These are phyloP conservation scores for Leishmania guyanensis DNA, from an alignment of 208 protist species.

Conservation along the genomic window DNA sequence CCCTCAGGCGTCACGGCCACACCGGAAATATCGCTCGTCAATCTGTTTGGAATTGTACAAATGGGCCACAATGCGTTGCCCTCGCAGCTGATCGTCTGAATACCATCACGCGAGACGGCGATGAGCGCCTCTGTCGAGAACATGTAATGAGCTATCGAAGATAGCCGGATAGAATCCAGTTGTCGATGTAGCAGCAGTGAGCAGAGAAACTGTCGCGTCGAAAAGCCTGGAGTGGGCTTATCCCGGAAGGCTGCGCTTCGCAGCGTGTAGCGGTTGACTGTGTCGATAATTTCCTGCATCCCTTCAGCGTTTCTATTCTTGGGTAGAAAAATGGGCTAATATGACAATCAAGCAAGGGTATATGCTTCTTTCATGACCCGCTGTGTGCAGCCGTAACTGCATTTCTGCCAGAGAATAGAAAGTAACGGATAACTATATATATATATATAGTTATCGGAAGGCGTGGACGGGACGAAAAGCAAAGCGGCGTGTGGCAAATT, in stretches of 20 bases:
- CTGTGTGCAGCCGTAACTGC: neutral
- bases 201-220: conserved; percentile 55
- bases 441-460: neutral
- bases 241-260: conserved; percentile 22
- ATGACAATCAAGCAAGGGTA: neutral
- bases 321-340: neutral
- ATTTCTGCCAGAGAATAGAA: neutral
- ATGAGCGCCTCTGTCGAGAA: conserved; percentile 60
- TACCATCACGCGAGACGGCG: conserved; percentile 61
- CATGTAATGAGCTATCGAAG: conserved; percentile 60
- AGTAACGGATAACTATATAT: neutral
- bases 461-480: neutral
- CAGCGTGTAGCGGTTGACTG: conserved; percentile 61
- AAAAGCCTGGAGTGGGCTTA: conserved; percentile 42
- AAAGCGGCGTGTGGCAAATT: neutral
- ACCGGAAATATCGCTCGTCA: conserved; percentile 56
- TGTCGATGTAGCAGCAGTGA: conserved; percentile 37
- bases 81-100: conserved; percentile 66
- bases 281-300: conserved; percentile 74
- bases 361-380: neutral
- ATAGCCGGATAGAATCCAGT: conserved; percentile 54
- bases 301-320: neutral
- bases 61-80: conserved; percentile 43
- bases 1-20: conserved; percentile 38
- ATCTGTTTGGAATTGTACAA: conserved; percentile 31